Conservation (phyloP, 2,329 filamentous ascomycete species). For the Trichoderma harzianum region DNA sequence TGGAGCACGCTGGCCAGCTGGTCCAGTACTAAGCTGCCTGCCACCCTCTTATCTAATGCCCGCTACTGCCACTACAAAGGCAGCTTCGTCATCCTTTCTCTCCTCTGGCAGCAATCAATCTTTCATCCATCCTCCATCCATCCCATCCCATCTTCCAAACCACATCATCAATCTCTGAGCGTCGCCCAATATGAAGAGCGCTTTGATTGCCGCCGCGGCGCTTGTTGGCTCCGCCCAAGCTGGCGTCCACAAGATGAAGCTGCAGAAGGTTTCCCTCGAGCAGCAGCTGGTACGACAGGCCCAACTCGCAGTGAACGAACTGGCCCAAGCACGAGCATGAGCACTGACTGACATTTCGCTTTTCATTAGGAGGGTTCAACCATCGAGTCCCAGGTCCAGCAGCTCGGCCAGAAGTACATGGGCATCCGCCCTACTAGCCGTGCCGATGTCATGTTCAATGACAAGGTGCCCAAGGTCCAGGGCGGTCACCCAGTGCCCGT, state of each 20-base stretch:
- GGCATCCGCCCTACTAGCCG: slow-evolving; percentile 67
- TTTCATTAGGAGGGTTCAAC: slow-evolving; percentile 65
- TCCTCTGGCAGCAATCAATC: neutral
- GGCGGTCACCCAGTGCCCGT: slow-evolving; percentile 79
- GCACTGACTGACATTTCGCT: neutral
- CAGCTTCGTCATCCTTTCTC: slow-evolving; percentile 4
- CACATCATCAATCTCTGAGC: slow-evolving; percentile 8
- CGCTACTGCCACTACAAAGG: slow-evolving; percentile 9
- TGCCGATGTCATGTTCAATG: slow-evolving; percentile 74
- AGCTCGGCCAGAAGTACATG: slow-evolving; percentile 95
- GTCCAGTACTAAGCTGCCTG: neutral
- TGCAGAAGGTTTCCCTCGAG: slow-evolving; percentile 89
- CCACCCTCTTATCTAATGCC: slow-evolving; percentile 5
- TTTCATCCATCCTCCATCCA: neutral
- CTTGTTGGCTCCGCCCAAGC: slow-evolving; percentile 81
- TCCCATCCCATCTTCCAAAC: neutral
- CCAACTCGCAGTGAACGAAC: slow-evolving; percentile 10
- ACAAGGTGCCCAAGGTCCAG: slow-evolving; percentile 63
- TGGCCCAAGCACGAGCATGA: slow-evolving; percentile 11
- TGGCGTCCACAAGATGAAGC: slow-evolving; percentile 91
- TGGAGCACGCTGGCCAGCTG: neutral
- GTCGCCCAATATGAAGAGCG: slow-evolving; percentile 73
- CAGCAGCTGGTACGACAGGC: slow-evolving; percentile 77
- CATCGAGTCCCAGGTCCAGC: slow-evolving; percentile 76
- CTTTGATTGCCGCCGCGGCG: slow-evolving; percentile 73